Conservation (phyloP, 768 basidiomycete genomes). For the Hydnomerulius pinastri region DNA sequence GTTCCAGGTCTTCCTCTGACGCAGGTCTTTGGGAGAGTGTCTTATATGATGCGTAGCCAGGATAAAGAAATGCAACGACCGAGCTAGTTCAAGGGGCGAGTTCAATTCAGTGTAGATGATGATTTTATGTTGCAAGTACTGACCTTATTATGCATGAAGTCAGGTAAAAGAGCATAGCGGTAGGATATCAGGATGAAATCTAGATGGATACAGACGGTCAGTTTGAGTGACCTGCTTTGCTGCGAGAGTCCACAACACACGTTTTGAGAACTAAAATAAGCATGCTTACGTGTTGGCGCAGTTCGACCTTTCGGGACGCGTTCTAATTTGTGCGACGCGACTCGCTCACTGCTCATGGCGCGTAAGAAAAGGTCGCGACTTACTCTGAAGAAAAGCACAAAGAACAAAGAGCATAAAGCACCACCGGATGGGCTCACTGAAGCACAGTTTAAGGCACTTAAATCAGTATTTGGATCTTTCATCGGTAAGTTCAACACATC, state of each 20-base stretch:
- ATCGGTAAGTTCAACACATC: constrained; percentile 13
- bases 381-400: constrained; percentile 16
- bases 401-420: neutral
- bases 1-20: constrained; percentile 80
- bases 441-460: constrained; percentile 14
- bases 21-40: constrained; percentile 85
- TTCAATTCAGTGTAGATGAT: neutral
- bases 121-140: constrained; percentile 34
- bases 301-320: constrained; percentile 27
- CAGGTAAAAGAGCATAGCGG: constrained; percentile 44
- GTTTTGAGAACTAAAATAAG: constrained; percentile 10
- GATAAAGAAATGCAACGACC: constrained; percentile 82
- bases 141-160: constrained; percentile 44
- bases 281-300: constrained; percentile 23
- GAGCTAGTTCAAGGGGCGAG: constrained; percentile 44
- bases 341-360: constrained; percentile 23
- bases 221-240: neutral
- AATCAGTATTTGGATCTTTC: constrained; percentile 11
- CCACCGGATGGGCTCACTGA: constrained; percentile 7
- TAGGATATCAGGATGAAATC: constrained; percentile 2
- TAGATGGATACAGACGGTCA: constrained; percentile 2
- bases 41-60: constrained; percentile 97
- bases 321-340: constrained; percentile 22
- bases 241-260: constrained; percentile 17
- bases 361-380: constrained; percentile 21